A percentile compares a stretch with the other conserved stretches of the same genome.
Conservation (phyloP, 2,329 filamentous ascomycete genomes). For the Parafenestella ontariensis region DNA sequence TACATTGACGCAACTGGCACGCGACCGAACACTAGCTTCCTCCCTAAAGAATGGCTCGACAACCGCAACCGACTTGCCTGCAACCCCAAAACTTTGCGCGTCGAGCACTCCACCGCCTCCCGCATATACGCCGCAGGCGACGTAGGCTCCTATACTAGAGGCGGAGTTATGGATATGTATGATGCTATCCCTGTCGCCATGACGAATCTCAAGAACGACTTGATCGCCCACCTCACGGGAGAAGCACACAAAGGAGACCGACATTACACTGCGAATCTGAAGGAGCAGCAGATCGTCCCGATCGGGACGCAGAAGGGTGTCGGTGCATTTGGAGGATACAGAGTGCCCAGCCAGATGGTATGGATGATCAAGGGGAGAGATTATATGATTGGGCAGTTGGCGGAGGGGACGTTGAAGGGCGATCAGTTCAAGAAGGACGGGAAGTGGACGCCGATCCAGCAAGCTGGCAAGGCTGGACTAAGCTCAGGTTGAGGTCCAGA, state of each 20-base stretch:
- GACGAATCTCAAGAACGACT: constrained; percentile 57
- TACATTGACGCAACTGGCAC: constrained; percentile 63
- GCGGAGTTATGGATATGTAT: constrained; percentile 54
- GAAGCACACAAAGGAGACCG: constrained; percentile 37
- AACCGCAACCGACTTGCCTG: constrained; percentile 57
- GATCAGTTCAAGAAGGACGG: constrained; percentile 45
- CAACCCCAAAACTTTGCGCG: constrained; percentile 58
- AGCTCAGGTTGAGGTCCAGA: constrained; percentile 20
- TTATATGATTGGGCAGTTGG: constrained; percentile 45
- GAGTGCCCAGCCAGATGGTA: constrained; percentile 51
- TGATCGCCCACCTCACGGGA: constrained; percentile 45
- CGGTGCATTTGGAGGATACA: constrained; percentile 47
- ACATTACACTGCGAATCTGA: constrained; percentile 39
- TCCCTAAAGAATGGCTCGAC: constrained; percentile 59
- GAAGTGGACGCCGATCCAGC: constrained; percentile 43
- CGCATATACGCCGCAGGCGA: constrained; percentile 60
- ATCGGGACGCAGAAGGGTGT: constrained; percentile 49
- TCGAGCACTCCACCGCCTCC: constrained; percentile 51
- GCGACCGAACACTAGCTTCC: constrained; percentile 60
- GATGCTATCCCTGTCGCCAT: constrained; percentile 52
- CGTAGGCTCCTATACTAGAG: constrained; percentile 54
- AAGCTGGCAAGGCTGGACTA: constrained; percentile 29
- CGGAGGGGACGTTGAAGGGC: constrained; percentile 35
- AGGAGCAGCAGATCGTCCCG: constrained; percentile 46
- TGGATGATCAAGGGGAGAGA: constrained; percentile 54